Conservation (phyloP, 2,329 filamentous ascomycete genomes). For the Fusarium denticulatum region DNA sequence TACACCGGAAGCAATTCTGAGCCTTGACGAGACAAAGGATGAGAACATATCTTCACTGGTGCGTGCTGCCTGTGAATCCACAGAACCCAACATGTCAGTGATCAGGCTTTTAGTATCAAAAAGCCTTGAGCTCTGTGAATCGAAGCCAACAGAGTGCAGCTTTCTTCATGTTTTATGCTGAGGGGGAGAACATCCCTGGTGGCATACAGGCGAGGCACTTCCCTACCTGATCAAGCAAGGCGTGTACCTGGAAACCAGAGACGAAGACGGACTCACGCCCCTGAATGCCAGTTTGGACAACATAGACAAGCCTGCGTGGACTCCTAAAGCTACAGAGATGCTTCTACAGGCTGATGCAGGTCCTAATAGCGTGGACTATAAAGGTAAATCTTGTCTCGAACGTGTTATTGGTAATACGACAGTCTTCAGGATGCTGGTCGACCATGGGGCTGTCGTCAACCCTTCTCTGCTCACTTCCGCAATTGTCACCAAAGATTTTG, state of each 20-base stretch:
- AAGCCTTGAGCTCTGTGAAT: neutral
- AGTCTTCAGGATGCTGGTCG: neutral
- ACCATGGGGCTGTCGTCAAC: neutral
- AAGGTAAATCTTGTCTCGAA: neutral
- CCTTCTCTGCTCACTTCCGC: neutral
- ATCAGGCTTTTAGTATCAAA: neutral
- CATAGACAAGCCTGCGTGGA: fast-evolving
- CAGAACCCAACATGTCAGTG: neutral
- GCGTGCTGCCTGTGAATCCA: neutral
- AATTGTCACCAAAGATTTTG: neutral
- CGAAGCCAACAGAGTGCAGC: too few relatives aligned
- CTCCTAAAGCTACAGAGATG: neutral
- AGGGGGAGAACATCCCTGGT: too few relatives aligned
- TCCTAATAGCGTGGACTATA: neutral
- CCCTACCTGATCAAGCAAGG: neutral
- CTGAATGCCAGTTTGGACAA: neutral
- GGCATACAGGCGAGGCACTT: neutral
- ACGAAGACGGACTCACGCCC: neutral
- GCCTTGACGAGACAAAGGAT: fast-evolving
- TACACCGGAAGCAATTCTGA: neutral
- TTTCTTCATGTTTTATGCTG: neutral
- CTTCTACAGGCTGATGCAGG: neutral
- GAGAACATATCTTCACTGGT: neutral
- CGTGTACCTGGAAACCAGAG: neutral
- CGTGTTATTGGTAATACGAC: neutral